Conservation (phyloP, 2,329 filamentous ascomycete genomes). For the Allantophomopsis lycopodina region DNA sequence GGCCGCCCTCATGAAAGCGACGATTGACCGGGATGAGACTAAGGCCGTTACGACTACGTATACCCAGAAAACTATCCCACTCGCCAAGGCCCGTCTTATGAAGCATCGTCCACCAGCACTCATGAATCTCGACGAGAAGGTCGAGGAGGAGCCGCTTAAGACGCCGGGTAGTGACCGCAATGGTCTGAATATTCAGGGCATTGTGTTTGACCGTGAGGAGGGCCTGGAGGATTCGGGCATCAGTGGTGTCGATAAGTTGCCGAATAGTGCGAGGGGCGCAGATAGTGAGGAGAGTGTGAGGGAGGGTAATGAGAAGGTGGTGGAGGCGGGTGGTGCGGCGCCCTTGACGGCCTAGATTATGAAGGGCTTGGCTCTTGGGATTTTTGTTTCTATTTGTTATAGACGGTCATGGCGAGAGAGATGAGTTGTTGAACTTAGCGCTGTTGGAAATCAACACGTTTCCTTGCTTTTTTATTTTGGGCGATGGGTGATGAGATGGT, state of each 20-base stretch:
- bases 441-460: no score
- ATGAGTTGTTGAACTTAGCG: no score
- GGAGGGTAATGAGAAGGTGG: no score
- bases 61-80: slow-evolving; percentile 90
- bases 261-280: no score
- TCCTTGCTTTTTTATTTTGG: no score
- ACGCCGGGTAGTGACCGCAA: slow-evolving; percentile 16
- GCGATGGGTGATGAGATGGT: no score
- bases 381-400: no score
- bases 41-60: slow-evolving; percentile 80
- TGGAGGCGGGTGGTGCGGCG: no score
- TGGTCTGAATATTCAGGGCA: slow-evolving; percentile 17
- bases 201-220: slow-evolving; percentile 16
- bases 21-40: slow-evolving; percentile 80
- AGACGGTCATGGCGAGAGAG: no score
- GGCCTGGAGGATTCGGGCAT: slow-evolving; percentile 18
- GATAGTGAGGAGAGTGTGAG: no score
- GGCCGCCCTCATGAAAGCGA: slow-evolving; percentile 97
- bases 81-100: slow-evolving; percentile 78
- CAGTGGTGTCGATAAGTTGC: background rate
- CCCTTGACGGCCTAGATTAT: no score
- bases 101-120: slow-evolving; percentile 81
- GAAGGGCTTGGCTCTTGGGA: no score
- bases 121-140: slow-evolving; percentile 51
- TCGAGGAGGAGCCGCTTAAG: slow-evolving; percentile 15